phyloP scores from a whole-genome alignment of 2,329 filamentous ascomycete species.

The Fusarium proliferatum region DNA sequence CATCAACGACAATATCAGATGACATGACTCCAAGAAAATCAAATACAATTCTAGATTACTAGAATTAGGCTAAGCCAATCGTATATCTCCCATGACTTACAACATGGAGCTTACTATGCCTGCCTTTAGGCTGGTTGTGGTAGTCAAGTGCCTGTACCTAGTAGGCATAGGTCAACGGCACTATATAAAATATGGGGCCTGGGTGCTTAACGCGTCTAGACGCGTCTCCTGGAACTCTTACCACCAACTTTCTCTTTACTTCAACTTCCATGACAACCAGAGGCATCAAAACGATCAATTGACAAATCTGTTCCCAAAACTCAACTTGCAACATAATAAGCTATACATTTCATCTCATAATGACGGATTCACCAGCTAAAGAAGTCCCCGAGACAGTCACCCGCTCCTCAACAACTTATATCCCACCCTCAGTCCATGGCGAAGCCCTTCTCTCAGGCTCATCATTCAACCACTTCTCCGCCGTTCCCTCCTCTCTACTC shows the following conservation, averaged over 20 bases:
- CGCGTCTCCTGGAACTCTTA: conserved; percentile 28
- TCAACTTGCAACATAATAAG: not conserved
- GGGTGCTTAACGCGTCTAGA: conserved; percentile 35
- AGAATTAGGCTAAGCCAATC: not conserved
- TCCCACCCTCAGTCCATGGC: conserved; percentile 76
- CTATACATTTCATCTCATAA: conserved; percentile 27
- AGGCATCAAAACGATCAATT: not conserved
- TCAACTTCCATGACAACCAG: not conserved
- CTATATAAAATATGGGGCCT: conserved; percentile 9
- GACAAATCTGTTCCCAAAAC: not conserved
- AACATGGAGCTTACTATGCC: not conserved
- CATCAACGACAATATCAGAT: not conserved
- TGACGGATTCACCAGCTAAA: conserved; percentile 56
- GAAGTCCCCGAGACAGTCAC: conserved; percentile 36
- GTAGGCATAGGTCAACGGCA: not conserved
- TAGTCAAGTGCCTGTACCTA: not conserved
- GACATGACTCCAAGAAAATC: not conserved
- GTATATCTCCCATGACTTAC: not conserved
- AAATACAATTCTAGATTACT: not conserved
- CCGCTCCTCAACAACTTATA: conserved; percentile 55
- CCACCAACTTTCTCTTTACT: not conserved
- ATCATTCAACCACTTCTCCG: conserved; percentile 78
- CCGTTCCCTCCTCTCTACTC: conserved; percentile 71
- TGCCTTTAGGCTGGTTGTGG: not conserved
- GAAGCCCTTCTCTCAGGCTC: conserved; percentile 69